Evolutionary conservation across 768 basidiomycete genomes (phyloP).

Genomic region (Suillus lakei): DNA sequence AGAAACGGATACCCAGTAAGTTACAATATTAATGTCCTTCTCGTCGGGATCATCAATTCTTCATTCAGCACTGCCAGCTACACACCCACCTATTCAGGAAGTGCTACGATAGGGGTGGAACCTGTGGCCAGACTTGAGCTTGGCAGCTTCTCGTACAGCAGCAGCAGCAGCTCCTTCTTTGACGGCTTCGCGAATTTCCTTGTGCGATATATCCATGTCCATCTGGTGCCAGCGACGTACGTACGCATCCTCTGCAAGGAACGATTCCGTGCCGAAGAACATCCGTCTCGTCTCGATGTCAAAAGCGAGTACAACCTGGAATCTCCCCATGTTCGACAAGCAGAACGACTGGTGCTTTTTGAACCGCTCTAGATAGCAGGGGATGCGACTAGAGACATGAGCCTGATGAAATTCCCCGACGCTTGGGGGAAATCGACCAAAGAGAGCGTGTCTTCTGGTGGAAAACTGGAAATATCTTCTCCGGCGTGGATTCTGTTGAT

Average conservation of each 20-base stretch:
- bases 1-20: no score
- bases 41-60: no score
- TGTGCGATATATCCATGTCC: background rate
- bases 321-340: background rate
- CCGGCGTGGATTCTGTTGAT: background rate
- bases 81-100: no score
- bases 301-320: background rate
- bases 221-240: background rate
- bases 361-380: background rate
- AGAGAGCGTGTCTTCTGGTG: background rate
- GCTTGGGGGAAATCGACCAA: background rate
- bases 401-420: background rate
- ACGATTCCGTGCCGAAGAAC: background rate
- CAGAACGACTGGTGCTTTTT: background rate
- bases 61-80: no score
- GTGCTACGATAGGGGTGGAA: no score
- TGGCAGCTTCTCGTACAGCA: background rate
- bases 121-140: background rate
- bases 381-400: background rate
- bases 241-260: background rate
- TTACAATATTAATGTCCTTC: no score
- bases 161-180: no score
- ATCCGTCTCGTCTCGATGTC: background rate
- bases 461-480: background rate
- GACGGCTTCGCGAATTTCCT: background rate